Evolutionary conservation across 2,329 filamentous ascomycete genomes (phyloP).

Genomic region (Fusarium sp.): DNA sequence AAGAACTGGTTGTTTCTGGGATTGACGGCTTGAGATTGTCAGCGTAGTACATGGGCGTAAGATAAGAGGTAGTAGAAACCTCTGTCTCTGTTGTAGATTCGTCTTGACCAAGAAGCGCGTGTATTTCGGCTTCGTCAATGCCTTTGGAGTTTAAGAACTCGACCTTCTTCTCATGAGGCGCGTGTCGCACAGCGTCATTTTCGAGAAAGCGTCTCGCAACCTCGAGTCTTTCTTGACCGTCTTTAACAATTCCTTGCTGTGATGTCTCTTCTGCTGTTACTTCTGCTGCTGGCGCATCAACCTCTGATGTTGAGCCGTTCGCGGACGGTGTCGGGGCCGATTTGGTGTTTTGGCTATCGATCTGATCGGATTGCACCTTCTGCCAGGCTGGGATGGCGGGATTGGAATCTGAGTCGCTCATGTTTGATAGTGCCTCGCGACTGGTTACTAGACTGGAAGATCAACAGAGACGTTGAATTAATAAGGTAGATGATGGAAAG

Average conservation of each 20-base stretch:
- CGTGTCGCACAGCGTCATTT: constrained; percentile 74
- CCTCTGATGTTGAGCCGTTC: constrained; percentile 25
- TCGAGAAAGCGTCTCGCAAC: constrained; percentile 80
- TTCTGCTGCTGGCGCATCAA: constrained; percentile 15
- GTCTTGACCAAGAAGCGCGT: constrained; percentile 63
- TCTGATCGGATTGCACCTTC: constrained; percentile 31
- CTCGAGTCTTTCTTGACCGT: constrained; percentile 52
- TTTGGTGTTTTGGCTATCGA: constrained; percentile 25
- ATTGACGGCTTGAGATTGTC: constrained; percentile 1
- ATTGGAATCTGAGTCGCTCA: constrained; percentile 47
- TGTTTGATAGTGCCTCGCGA: constrained; percentile 15
- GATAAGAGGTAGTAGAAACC: constrained; percentile 4
- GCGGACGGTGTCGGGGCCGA: constrained; percentile 28
- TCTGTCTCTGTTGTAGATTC: constrained; percentile 15
- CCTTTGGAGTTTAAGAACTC: constrained; percentile 83
- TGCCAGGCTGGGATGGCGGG: constrained; percentile 47
- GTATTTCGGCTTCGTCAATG: constrained; percentile 71
- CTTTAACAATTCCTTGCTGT: background rate
- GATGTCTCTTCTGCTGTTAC: background rate
- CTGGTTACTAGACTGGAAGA: background rate
- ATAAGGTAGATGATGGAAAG: background rate
- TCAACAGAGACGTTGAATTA: background rate
- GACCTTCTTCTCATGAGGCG: constrained; percentile 75
- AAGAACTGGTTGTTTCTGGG: constrained; percentile 12
- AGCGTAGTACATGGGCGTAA: background rate